Evolutionary conservation across 2,329 filamentous ascomycete species (phyloP), one percentile per base, ranked within the genome.

Genomic region (Talaromyces pinophilus): DNA sequence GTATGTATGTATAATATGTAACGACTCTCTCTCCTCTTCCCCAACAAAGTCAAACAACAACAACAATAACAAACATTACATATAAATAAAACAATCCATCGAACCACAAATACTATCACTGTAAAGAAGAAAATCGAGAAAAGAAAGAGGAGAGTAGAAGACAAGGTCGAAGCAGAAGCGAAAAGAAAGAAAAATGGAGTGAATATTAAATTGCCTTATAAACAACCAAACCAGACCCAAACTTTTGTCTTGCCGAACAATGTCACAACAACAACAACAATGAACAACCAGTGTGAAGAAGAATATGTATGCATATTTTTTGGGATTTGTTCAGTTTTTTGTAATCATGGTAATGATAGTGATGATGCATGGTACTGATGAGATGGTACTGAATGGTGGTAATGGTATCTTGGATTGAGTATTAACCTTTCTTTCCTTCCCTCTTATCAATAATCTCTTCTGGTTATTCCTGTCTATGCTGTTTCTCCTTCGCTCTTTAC

Each of bases 401-500:
- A 38, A 63, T 57, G 40, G 25, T 64, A 65, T 60, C 46, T 65
- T 65, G 63, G 63, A 54, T n/a, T 30, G 44, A 48, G 8, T 46
- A 28, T 61, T 55, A 25, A 54, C 54, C 33, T 57, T 57, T 55
- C 10, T n/a, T 44, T 25, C 44, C 30, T 25, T 50, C 22, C 19
- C 42, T 11, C 28, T 44, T 28, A 63, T 63, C 13, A 38, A 63
- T 55, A 57, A 19, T 62, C 13, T 59, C 25, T 15, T 28, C 55
- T 44, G 3, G 17, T 19, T 44, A 28, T 46, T 48, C 25, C 19
- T 22, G 19, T 65, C 76, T 79, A 79, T 78, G 76, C 76, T 72
- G 76, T 70, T 72, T 75, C 73, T 71, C 76, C 76, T 65, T 75
- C 76, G 67, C 76, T 74, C 74, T 80, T 74, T 61, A 76, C 77